Evolutionary conservation across 129 eudicot species (phyloP), one percentile per base, ranked within the genome.

Genomic region (sunflower (Helianthus annuus)): DNA sequence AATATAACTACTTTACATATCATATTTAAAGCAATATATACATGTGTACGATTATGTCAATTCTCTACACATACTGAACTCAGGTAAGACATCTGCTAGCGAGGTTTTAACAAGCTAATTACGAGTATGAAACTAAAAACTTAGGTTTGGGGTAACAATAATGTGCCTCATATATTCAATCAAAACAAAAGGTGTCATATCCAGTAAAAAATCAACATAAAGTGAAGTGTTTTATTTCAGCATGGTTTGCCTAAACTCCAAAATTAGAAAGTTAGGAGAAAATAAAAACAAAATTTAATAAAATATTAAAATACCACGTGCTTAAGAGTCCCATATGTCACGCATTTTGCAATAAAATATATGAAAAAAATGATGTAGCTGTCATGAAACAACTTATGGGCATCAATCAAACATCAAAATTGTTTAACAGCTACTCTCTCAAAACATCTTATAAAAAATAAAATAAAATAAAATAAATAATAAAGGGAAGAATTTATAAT

Each of bases 331-430:
- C 32, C 61, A 55, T 10, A 19, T 10, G 9, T 19, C 62, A 56
- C 13, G 36, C 62, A 19, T 7, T 55, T 56, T 56, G 24, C 62
- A 56, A 56, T 58, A 60, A 32, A 60, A 11, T 10, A 9, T 5
- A 32, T 29, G 44, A 32, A 59, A 29, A 59, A 19, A 60, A 29
- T 10, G 32, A 32, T 34, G 36, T 22, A 29, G 45, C 38, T 32
- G 66, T 32, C 10, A 51, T 51, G 56, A 12, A 58, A 58, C 64
- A 32, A 5, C 19, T 63, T 70, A 39, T 54, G 4, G 59, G 61
- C 48, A 53, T 77, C 27, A 24, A 76, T 51, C 24, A 3, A 39
- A 42, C 61, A 70, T 78, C 82, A 78, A 78, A 78, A 78, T 63
- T 78, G 60, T 70, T 17, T 17, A 64, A 55, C 57, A 63, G 44